Evolutionary conservation across 2,329 filamentous ascomycete genomes (phyloP), one percentile per base, ranked within the genome.

Genomic region (Lecanicillium sp.): DNA sequence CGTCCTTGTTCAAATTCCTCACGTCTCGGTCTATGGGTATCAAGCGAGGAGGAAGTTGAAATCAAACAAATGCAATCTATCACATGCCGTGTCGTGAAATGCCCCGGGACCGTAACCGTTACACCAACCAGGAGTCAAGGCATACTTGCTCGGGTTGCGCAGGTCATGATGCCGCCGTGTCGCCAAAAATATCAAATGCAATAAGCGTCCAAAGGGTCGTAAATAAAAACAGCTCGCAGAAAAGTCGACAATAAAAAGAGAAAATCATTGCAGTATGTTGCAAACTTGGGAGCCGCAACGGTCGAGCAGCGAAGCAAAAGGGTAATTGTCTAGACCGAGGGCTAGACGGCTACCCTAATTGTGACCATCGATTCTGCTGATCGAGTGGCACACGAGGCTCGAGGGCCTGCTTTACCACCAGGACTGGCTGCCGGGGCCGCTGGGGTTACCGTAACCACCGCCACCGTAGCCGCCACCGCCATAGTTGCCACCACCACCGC

Each of bases 391-490:
- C 20, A n/a, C 20, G 30, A 21, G 17, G 4, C 17, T 17, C 14
- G 9, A 15, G 15, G 21, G 20, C 11, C 27, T 47, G 5, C 51
- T 67, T 72, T 78, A 80, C 77, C 77, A 88, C 84, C 85, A 83
- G 53, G 75, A 82, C 63, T 81, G 80, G 61, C 79, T 78, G 51
- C 79, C 79, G 38, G 73, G 73, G 58, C 84, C 83, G 70, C 86
- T 84, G 66, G 84, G 84, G 68, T 87, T 87, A 67, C 79, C 68
- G 52, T 79, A 72, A 55, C 73, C 71, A 53, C 74, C 68, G 51
- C 69, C 70, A 52, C 65, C 69, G 50, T 67, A 64, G 54, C 65
- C 62, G 52, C 55, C 58, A 51, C 36, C 30, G 42, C 59, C 56
- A 44, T 56, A 57, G 39, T 60, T 55, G 45, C 67, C 63, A 50